Evolutionary conservation across 352 stramenopile species (phyloP).

Genomic region (Plasmopara viticola): DNA sequence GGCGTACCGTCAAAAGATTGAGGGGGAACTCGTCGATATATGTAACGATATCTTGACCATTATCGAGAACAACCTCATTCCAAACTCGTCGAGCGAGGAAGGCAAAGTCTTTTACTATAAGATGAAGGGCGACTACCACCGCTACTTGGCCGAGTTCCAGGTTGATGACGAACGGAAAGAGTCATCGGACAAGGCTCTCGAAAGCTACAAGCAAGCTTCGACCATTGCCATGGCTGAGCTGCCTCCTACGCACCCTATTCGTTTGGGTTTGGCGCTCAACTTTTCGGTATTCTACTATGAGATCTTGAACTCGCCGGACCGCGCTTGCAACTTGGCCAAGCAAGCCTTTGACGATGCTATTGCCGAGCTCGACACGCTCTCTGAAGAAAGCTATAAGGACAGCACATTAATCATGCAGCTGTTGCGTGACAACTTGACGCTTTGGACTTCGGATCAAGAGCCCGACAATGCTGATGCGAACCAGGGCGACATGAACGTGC

Average conservation of each 20-base stretch:
- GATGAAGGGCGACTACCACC: slow-evolving; percentile 99
- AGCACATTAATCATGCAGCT: slow-evolving; percentile 99
- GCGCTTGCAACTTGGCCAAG: slow-evolving; percentile 91
- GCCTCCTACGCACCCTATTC: slow-evolving; percentile 97
- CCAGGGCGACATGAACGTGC: slow-evolving; percentile 84
- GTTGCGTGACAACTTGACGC: slow-evolving; percentile 98
- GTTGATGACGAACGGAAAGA: slow-evolving; percentile 92
- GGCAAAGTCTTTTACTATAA: slow-evolving; percentile 99
- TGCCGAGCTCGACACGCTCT: slow-evolving; percentile 98
- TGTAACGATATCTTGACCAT: slow-evolving; percentile 97
- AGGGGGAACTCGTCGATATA: slow-evolving; percentile 94
- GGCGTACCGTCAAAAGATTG: slow-evolving; percentile 96
- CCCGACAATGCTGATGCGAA: slow-evolving; percentile 83
- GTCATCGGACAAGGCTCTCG: slow-evolving; percentile 80
- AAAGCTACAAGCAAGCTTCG: slow-evolving; percentile 75
- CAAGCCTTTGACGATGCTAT: slow-evolving; percentile 99
- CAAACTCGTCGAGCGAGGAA: slow-evolving; percentile 95
- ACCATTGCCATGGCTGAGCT: slow-evolving; percentile 94
- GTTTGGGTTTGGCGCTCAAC: slow-evolving; percentile 98
- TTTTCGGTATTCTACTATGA: slow-evolving; percentile 99
- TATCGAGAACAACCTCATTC: slow-evolving; percentile 98
- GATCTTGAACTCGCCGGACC: slow-evolving; percentile 96
- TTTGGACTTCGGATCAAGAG: slow-evolving; percentile 98
- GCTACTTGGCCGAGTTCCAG: slow-evolving; percentile 99
- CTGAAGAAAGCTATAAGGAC: slow-evolving; percentile 99